phyloP scores from a whole-genome alignment of 1,139 yeast species.

The Debaryomycetaceae sp. region DNA sequence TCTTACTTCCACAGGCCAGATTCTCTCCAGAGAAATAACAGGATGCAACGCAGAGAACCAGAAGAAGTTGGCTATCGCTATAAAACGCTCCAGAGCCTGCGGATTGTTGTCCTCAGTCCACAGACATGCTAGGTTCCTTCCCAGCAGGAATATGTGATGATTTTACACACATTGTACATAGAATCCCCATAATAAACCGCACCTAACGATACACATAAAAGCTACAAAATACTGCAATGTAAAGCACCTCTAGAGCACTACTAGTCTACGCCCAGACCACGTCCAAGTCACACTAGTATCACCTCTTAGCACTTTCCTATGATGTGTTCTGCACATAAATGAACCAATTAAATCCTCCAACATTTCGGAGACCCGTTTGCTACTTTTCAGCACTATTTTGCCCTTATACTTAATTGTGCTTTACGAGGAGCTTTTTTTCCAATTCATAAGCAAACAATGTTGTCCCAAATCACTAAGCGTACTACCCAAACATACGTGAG shows the following conservation, averaged over 20 bases:
- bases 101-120: conserved; percentile 67
- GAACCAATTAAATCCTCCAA: not conserved
- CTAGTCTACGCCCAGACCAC: too few relatives aligned
- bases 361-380: not conserved
- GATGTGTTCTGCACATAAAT: not conserved
- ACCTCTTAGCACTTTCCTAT: too few relatives aligned
- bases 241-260: too few relatives aligned
- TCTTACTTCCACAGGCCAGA: conserved; percentile 62
- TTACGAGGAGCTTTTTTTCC: not conserved
- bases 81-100: conserved; percentile 64
- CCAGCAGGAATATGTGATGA: conserved; percentile 32
- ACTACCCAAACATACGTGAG: conserved; percentile 28
- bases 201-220: not conserved
- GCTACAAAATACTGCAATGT: too few relatives aligned
- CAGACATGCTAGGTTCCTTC: conserved; percentile 47
- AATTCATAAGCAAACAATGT: conserved; percentile 19
- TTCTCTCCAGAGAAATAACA: conserved; percentile 63
- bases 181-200: not conserved
- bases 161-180: not conserved
- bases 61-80: conserved; percentile 60
- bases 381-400: not conserved
- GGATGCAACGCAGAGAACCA: conserved; percentile 63
- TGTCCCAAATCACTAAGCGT: conserved; percentile 33
- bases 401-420: not conserved
- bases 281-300: too few relatives aligned